Evolutionary conservation across 2,329 filamentous ascomycete species (phyloP).

Genomic region (Thielaviopsis euricoi): DNA sequence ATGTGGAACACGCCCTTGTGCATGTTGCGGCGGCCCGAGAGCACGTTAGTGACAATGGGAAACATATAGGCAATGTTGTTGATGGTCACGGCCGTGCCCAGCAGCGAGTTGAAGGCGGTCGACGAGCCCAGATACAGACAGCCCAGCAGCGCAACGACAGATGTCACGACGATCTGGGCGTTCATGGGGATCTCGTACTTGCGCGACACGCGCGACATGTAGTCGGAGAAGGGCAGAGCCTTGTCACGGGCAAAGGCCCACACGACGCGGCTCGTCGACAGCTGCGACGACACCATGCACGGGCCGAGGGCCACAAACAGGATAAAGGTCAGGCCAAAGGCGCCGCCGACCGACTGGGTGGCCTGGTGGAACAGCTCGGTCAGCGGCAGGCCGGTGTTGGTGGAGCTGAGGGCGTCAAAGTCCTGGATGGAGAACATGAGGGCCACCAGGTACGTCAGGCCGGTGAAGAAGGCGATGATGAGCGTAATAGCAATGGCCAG

Average conservation of each 20-base stretch:
- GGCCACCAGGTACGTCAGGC: constrained; percentile 30
- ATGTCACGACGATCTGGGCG: constrained; percentile 20
- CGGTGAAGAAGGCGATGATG: constrained; percentile 31
- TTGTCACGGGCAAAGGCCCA: constrained; percentile 30
- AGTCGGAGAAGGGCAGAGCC: constrained; percentile 22
- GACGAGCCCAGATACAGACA: constrained; percentile 26
- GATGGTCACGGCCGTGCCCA: constrained; percentile 24
- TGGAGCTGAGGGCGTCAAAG: constrained; percentile 25
- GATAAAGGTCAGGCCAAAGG: constrained; percentile 25
- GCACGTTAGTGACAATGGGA: constrained; percentile 27
- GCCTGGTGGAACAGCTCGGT: constrained; percentile 30
- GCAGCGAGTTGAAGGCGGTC: constrained; percentile 28
- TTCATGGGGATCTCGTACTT: constrained; percentile 22
- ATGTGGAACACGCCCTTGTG: constrained; percentile 24
- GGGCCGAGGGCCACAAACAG: constrained; percentile 27
- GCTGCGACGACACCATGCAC: constrained; percentile 22
- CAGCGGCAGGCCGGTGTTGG: constrained; percentile 26
- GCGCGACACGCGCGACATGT: constrained; percentile 22
- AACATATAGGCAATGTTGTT: constrained; percentile 29
- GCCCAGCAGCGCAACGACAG: constrained; percentile 23
- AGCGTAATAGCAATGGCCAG: constrained; percentile 27
- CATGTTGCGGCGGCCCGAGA: constrained; percentile 23
- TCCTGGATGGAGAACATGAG: constrained; percentile 36
- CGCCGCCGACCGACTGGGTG: constrained; percentile 23
- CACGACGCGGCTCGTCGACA: constrained; percentile 19